Base-by-base conservation (phyloP, 1,284 basidiomycete species). In the Naganishia cerealis region DNA sequence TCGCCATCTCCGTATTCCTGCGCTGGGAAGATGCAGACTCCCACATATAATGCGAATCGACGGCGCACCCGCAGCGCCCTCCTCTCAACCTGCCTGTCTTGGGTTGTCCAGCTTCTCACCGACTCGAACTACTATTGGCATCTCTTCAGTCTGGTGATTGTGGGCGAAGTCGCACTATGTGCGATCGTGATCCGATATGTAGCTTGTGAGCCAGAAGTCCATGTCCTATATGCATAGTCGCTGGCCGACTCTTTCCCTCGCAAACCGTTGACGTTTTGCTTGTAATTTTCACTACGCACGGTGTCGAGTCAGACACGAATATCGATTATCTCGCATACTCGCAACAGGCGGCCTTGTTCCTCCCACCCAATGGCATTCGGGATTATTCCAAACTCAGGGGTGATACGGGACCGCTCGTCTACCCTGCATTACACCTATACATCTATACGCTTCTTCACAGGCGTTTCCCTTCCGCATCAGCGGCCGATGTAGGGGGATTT, bases 391-490 rank as follows among this genome's bases (percentile, higher is more conserved):
- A 85, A 67, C 89, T 99, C 69, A 84, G 85, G 68, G 95, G 95
- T 0, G 94, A 93, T 9, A 97, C 93, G 3, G 96, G 96, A 7
- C 92, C 92, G 7, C 84, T 96, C 16, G 94, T 93, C 56, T 99
- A 99, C 79, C 96, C 96, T 1, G 96, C 94, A 18, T 89, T 92
- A 1, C 94, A 97, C 78, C 83, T 99, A 65, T 87, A 90, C 75
- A 86, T 96, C 70, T 94, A 95, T 79, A 84, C 87, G 3, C 71
- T 87, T n/a, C 81, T 99, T 0, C 85, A 90, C 77, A 75, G 77
- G 39, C 75, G 93, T 46, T 72, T 78, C 13, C 78, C 50, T 29
- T 39, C 55, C 9, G 56, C 67, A n/a, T 65, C 61, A 12, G 12
- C 16, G 13, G 12, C 48, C 24, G 59, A 57, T 29, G 67, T 65